Evolutionary conservation across 768 basidiomycete species (phyloP).

Genomic region (Auriscalpium orientale): DNA sequence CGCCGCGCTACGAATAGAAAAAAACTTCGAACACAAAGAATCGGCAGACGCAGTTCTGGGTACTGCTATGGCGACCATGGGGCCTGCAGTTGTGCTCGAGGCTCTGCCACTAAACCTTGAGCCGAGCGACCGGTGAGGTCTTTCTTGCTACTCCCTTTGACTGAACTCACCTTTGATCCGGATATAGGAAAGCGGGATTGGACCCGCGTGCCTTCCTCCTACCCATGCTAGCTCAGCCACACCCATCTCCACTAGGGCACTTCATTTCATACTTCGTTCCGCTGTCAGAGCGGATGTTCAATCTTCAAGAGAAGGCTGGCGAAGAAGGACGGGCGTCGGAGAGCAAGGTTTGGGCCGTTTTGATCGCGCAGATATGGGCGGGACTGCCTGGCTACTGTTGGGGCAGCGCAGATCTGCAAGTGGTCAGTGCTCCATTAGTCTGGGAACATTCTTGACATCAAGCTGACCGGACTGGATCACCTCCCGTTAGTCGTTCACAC

Average conservation of each 20-base stretch:
- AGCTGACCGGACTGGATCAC: too few relatives aligned
- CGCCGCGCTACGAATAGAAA: constrained; percentile 66
- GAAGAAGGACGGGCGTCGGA: constrained; percentile 67
- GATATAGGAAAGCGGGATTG: constrained; percentile 52
- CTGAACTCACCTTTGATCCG: background rate
- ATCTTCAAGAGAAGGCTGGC: constrained; percentile 76
- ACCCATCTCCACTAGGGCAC: constrained; percentile 75
- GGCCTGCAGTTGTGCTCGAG: constrained; percentile 71
- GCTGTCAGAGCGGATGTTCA: constrained; percentile 88
- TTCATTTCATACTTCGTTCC: constrained; percentile 91
- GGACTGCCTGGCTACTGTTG: constrained; percentile 89
- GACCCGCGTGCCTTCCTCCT: constrained; percentile 90
- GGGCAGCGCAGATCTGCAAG: constrained; percentile 63
- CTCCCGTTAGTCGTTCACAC: constrained; percentile 54
- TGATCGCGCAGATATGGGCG: constrained; percentile 90
- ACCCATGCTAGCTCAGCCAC: constrained; percentile 74
- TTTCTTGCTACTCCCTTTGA: background rate
- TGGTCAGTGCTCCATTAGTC: constrained; percentile 35
- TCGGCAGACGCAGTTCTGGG: constrained; percentile 73
- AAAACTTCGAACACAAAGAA: constrained; percentile 87
- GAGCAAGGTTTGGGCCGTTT: constrained; percentile 91
- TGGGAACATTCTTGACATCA: too few relatives aligned
- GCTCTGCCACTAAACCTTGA: constrained; percentile 83
- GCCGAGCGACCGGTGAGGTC: constrained; percentile 61
- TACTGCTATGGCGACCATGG: constrained; percentile 76